Evolutionary conservation across 2,329 filamentous ascomycete species (phyloP), one percentile per base, ranked within the genome.

Genomic region (Byssochlamys sp.): DNA sequence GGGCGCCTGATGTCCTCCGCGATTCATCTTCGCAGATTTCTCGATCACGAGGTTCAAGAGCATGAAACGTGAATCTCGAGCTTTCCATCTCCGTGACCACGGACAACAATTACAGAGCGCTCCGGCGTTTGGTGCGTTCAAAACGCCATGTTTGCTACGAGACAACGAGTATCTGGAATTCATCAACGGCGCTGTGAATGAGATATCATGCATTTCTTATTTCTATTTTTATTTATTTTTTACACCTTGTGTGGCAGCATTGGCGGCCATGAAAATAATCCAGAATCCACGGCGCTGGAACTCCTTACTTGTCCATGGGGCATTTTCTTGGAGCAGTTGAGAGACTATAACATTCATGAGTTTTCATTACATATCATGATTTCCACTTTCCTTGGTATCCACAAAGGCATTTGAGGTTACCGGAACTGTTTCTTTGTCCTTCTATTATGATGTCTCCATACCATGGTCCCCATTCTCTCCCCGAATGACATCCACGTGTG

Each of bases 1-100:
- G 89, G 60, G 86, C 87, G 31, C 88, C 87, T 5, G 78, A 79
- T 61, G 63, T 63, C 4, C 64, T 75, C 25, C 66, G 67, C 51
- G 73, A 74, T 54, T 72, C 71, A 3, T 71, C 69, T 3, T 74
- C 73, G 31, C 68, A 69, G 29, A 63, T 63, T 26, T 71, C 71
- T 27, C 67, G 67, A 56, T 65, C 68, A 28, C 66, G 68, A 35
- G 71, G 69, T 59, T 57, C 69, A 11, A 65, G 68, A 50, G 67
- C 64, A 31, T 71, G 52, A 65, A 48, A 1, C 11, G 25, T 10
- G 27, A 11, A 26, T 53, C 24, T 53, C n/a, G 14, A 29, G 35
- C 48, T 48, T 19, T 29, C n/a, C n/a, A n/a, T 57, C 19, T 29
- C 45, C 25, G 35, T 53, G 48, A 45, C 53, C 25, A 45, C n/a